Conservation (phyloP, 371 early-diverging fungal genomes). For the Nematocida ausubeli region DNA sequence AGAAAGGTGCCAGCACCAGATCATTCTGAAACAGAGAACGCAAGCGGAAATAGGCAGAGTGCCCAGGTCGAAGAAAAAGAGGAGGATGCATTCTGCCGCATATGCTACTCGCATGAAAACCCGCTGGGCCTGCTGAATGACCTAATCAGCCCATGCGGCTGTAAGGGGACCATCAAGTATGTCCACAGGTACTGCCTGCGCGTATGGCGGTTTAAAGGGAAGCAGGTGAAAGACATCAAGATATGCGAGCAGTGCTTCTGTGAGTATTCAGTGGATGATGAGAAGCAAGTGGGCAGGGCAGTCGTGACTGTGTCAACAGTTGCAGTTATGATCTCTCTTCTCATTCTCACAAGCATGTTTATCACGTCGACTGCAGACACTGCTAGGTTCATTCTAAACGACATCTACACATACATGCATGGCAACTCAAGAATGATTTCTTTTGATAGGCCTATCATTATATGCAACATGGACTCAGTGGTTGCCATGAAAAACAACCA, state of each 20-base stretch:
- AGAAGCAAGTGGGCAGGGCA: constrained; percentile 42
- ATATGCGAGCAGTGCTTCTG: constrained; percentile 67
- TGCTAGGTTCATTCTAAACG: constrained; percentile 42
- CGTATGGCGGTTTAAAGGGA: constrained; percentile 67
- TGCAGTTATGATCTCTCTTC: constrained; percentile 38
- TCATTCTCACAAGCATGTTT: constrained; percentile 46
- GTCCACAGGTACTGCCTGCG: constrained; percentile 67
- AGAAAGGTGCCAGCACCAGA: not conserved
- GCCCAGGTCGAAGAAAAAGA: not conserved
- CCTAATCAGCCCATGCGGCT: constrained; percentile 68
- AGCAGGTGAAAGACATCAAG: constrained; percentile 60
- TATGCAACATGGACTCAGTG: constrained; percentile 35
- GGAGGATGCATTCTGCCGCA: constrained; percentile 60
- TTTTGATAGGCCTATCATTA: constrained; percentile 6
- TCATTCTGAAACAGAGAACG: not conserved
- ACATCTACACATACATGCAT: constrained; percentile 12
- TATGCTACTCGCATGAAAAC: constrained; percentile 66
- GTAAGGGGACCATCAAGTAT: constrained; percentile 68
- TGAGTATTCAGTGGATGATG: constrained; percentile 63
- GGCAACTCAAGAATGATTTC: constrained; percentile 10
- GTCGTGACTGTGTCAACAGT: constrained; percentile 40
- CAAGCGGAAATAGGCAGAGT: not conserved
- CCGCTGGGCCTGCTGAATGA: constrained; percentile 59
- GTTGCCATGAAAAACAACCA: not conserved
- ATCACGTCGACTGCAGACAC: constrained; percentile 46